A percentile compares a stretch with the other conserved stretches of the same genome.
These are phyloP conservation scores for Rhododendron williamsianum DNA, from an alignment of 148 eudicot species.

Conservation along the genomic window DNA sequence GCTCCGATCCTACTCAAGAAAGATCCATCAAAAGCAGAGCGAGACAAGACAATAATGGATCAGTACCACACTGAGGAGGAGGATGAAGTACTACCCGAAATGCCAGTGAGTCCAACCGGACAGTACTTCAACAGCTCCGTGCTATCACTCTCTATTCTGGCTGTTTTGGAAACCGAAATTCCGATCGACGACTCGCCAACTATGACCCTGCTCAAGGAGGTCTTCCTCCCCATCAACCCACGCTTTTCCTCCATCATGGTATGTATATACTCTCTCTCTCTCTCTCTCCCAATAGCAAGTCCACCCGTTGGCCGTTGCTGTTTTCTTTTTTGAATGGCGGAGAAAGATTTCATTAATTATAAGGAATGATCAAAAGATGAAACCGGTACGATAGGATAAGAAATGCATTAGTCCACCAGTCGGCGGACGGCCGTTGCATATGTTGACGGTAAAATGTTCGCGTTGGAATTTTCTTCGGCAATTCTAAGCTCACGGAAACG, in stretches of 20 bases:
- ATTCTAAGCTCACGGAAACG: too few species aligned
- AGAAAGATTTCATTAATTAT: too few species aligned
- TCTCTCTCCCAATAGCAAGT: background rate
- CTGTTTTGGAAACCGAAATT: conserved; percentile 29
- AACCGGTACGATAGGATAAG: too few species aligned
- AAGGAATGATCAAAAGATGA: too few species aligned
- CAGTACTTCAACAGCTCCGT: conserved; percentile 37
- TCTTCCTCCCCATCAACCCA: conserved; percentile 36
- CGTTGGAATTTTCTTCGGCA: too few species aligned
- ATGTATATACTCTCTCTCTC: background rate
- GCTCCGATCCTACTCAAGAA: background rate
- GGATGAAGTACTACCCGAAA: background rate
- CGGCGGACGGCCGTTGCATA: too few species aligned
- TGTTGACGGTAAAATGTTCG: too few species aligned
- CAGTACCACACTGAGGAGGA: background rate
- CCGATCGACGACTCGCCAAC: conserved; percentile 20
- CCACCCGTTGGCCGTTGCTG: too few species aligned
- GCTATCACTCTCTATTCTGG: conserved; percentile 21
- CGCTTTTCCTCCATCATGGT: conserved; percentile 55
- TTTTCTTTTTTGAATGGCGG: background rate
- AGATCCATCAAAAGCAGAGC: background rate
- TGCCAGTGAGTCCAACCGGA: conserved; percentile 35
- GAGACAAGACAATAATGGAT: background rate
- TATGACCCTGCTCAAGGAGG: conserved; percentile 9
- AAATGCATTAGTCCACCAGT: too few species aligned